Evolutionary conservation across 2,329 filamentous ascomycete species (phyloP), one percentile per base, ranked within the genome.

Genomic region (Karstenula rhodostoma): DNA sequence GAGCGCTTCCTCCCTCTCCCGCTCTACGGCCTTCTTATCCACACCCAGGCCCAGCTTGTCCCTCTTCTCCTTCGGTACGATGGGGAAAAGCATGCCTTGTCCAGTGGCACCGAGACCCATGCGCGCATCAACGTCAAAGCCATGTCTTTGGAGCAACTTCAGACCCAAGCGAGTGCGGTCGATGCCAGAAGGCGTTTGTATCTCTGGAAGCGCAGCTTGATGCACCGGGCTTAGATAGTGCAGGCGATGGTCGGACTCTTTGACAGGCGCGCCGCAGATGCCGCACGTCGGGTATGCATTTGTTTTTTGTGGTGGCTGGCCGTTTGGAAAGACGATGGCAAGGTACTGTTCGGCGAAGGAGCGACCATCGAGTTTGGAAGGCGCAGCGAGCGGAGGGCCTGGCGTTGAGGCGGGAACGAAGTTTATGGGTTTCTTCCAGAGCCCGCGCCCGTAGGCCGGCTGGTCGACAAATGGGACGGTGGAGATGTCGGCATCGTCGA

Each of bases 41-140:
- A 84, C 82, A 0, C 93, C 93, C 27, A 97, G 77, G 0, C 94
- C 94, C 8, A 90, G 80, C 3, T 86, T 93, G 72, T 94, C 87
- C 46, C 89, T 85, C 78, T 97, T 97, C 57, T 85, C 81, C 60
- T 83, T 85, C 0, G 86, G 81, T 73, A 93, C 93, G 63, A 97
- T 83, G 0, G 94, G 94, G 65, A 88, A 89, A 43, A 89, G 83
- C 61, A 92, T 89, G 3, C 94, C 94, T 69, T 84, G 79, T 0
- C 90, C 89, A 2, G 81, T 79, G 10, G 85, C 85, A 0, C 94
- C 94, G 0, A 97, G 82, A 0, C 94, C 94, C 17, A 80, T 77
- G 2, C 92, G 82, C 29, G 87, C 82, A 76, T 94, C 91, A 0
- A 90, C 89, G 67, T 94, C 89, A 87, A 90, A 94, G 29, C 91